phyloP scores from a whole-genome alignment of 768 basidiomycete genomes.

The Hirschioporus abietinus region DNA sequence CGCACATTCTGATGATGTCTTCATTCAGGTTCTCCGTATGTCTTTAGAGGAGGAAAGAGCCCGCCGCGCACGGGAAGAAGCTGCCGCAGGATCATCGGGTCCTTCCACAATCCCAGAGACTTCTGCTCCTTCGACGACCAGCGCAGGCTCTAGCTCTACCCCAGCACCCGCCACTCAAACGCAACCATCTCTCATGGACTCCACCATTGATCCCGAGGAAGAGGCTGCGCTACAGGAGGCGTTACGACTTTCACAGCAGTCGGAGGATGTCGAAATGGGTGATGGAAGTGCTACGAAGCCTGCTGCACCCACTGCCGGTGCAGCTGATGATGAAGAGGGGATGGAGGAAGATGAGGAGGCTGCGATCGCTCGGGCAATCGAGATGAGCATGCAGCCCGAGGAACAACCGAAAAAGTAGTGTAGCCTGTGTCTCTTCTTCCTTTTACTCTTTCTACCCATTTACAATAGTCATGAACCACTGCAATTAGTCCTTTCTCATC shows the following conservation, averaged over 20 bases:
- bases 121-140: conserved; percentile 10
- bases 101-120: conserved; percentile 17
- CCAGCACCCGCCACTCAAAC: conserved; percentile 20
- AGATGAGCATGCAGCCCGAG: conserved; percentile 83
- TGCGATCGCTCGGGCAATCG: conserved; percentile 85
- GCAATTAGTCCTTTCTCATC: background rate
- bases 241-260: conserved; percentile 60
- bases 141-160: conserved; percentile 24
- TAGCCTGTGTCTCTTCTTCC: background rate
- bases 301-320: conserved; percentile 27
- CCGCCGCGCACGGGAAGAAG: conserved; percentile 48
- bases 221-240: conserved; percentile 74
- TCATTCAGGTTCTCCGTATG: conserved; percentile 82
- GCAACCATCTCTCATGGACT: conserved; percentile 25
- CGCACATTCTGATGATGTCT: background rate
- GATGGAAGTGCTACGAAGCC: conserved; percentile 25
- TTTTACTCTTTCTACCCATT: background rate
- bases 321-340: conserved; percentile 50
- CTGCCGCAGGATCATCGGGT: conserved; percentile 26
- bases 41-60: conserved; percentile 94
- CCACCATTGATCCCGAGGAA: conserved; percentile 65
- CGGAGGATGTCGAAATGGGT: conserved; percentile 46
- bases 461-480: background rate
- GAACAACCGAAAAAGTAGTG: conserved; percentile 39
- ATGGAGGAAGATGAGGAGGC: conserved; percentile 79